phyloP scores from a whole-genome alignment of 2,329 filamentous ascomycete genomes.

The Pezicula rhizophila region DNA sequence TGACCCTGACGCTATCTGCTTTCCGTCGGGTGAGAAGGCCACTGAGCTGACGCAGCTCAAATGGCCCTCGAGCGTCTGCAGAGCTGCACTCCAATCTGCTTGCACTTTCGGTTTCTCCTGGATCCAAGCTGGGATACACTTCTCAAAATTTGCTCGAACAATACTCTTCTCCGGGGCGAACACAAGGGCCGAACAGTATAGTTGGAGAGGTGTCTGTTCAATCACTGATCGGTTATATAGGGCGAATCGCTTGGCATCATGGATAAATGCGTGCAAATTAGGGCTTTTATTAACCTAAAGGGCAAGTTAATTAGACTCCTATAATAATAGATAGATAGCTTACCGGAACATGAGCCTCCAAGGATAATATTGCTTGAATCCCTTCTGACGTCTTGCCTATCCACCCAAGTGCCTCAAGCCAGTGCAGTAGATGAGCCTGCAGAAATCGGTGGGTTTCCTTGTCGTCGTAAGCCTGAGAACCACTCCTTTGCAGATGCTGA shows the following conservation, averaged over 20 bases:
- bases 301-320: constrained; percentile 7
- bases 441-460: constrained; percentile 27
- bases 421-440: constrained; percentile 28
- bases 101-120: too few species aligned
- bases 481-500: constrained; percentile 22
- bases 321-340: constrained; percentile 5
- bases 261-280: constrained; percentile 15
- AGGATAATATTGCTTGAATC: constrained; percentile 7
- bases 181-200: too few species aligned
- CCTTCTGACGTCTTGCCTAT: constrained; percentile 18
- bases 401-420: constrained; percentile 30
- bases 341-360: constrained; percentile 9
- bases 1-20: too few species aligned
- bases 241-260: constrained; percentile 16
- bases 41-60: too few species aligned
- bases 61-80: too few species aligned
- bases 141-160: too few species aligned
- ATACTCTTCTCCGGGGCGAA: too few species aligned
- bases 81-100: too few species aligned
- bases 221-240: too few species aligned
- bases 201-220: too few species aligned
- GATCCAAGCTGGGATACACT: too few species aligned
- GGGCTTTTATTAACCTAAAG: constrained; percentile 7
- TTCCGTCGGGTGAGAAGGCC: too few species aligned
- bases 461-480: constrained; percentile 22